phyloP scores from a whole-genome alignment of 768 basidiomycete genomes.

The Pleurotus platypus region DNA sequence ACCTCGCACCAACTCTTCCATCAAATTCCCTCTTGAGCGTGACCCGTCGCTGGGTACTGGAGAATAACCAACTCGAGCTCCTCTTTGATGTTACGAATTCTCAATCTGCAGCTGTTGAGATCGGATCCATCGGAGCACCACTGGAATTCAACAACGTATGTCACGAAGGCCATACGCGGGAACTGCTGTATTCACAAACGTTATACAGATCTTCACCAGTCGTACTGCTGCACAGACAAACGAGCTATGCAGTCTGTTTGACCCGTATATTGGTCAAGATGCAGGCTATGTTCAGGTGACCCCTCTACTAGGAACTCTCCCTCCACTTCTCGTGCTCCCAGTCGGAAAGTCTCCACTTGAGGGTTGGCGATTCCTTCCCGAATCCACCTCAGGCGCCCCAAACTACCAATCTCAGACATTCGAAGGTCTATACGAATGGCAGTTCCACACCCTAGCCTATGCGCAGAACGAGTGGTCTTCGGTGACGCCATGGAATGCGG shows the following conservation, averaged over 20 bases:
- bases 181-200: neutral
- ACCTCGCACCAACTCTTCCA: constrained; percentile 46
- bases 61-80: constrained; percentile 37
- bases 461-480: constrained; percentile 51
- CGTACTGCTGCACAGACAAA: constrained; percentile 51
- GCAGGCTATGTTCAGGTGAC: constrained; percentile 52
- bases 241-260: constrained; percentile 48
- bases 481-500: constrained; percentile 52
- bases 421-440: constrained; percentile 58
- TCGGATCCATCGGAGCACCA: constrained; percentile 49
- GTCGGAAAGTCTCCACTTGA: constrained; percentile 47
- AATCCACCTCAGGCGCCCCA: constrained; percentile 39
- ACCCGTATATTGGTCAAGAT: constrained; percentile 56
- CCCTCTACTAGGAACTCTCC: constrained; percentile 50
- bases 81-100: constrained; percentile 49
- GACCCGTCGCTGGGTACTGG: constrained; percentile 47
- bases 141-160: constrained; percentile 55
- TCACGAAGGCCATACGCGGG: neutral
- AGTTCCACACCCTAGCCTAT: constrained; percentile 54
- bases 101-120: constrained; percentile 44
- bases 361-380: constrained; percentile 56
- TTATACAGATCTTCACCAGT: constrained; percentile 47
- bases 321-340: constrained; percentile 46
- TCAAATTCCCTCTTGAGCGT: constrained; percentile 41
- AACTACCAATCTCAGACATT: constrained; percentile 60